Evolutionary conservation across 345 rosid genomes (phyloP), one percentile per base, ranked within the genome.

Genomic region (Kernera saxatilis): DNA sequence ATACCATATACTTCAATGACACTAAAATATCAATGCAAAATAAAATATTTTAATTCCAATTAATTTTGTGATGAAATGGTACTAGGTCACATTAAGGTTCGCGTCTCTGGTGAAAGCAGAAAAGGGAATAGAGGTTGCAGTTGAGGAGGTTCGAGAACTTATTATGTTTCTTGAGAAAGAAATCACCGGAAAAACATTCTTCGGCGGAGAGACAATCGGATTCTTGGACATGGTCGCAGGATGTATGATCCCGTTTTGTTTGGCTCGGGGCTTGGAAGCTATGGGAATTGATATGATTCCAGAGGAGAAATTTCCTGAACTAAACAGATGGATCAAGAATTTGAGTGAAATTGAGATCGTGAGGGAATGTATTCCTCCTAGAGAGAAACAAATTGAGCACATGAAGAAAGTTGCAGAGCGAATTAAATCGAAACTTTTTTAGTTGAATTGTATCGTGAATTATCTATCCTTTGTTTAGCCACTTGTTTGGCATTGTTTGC

Each of bases 171-270:
- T 81, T 32, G 82, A 75, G 58, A 60, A 64, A 23, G 68, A 64
- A 46, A 26, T 75, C 10, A 72, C 60, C 6, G 70, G 77, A 6
- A 72, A 75, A 67, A 8, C 14, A 9, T 43, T 43, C 9, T 43
- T 43, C 15, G 48, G 48, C 2, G 77, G 79, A 8, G 46, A 78
- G 33, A 64, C 15, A 0, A 9, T 56, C 0, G 76, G 82, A 53
- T 62, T 57, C 14, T 39, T 78, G 64, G 81, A 75, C 63, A 15
- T 75, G 43, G 78, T 66, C 4, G 75, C 53, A 5, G 74, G 74
- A 59, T 59, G 44, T 11, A 22, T 63, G 29, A 30, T 71, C 17
- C 77, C 74, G 0, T 67, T 50, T 23, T 75, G 80, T 73, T 21
- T 64, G 8, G 53, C 43, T 37, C 9, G 48, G 6, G 22, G 26